Evolutionary conservation across 257 asterid species (phyloP).

Genomic region (Misopates orontium): DNA sequence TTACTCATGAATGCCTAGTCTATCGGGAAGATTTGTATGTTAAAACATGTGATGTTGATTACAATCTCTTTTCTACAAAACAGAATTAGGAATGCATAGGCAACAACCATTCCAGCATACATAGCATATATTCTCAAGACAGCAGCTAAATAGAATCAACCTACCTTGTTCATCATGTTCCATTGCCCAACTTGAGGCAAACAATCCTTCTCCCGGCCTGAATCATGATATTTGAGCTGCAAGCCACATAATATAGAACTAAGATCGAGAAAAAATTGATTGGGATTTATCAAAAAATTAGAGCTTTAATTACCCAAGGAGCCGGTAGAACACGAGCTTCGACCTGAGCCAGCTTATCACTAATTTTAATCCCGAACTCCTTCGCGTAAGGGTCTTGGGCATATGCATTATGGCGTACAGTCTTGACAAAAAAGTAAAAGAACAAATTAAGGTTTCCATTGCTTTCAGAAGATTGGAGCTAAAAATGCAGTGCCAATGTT

Average conservation of each 20-base stretch:
- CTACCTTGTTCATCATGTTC: constrained; percentile 99
- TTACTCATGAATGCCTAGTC: no score
- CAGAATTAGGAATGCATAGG: neutral
- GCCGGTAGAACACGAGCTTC: constrained; percentile 96
- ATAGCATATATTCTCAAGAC: neutral
- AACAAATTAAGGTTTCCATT: neutral
- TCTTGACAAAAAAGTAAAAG: constrained; percentile 39
- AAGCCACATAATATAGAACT: constrained; percentile 17
- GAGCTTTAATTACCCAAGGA: constrained; percentile 63
- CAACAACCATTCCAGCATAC: neutral
- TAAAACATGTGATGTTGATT: neutral
- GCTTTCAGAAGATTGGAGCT: neutral
- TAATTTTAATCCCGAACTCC: constrained; percentile 94
- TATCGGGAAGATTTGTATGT: no score
- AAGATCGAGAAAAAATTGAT: neutral
- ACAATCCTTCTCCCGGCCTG: constrained; percentile 90
- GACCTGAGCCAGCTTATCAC: constrained; percentile 82
- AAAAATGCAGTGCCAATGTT: neutral
- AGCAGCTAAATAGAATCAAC: neutral
- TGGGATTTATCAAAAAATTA: neutral
- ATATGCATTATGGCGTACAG: constrained; percentile 86
- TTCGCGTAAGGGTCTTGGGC: constrained; percentile 74
- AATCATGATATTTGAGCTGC: constrained; percentile 93
- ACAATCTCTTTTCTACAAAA: neutral
- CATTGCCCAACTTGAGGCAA: constrained; percentile 96